Base-by-base conservation (phyloP, 768 basidiomycete species). In the Agrocybe praecox region DNA sequence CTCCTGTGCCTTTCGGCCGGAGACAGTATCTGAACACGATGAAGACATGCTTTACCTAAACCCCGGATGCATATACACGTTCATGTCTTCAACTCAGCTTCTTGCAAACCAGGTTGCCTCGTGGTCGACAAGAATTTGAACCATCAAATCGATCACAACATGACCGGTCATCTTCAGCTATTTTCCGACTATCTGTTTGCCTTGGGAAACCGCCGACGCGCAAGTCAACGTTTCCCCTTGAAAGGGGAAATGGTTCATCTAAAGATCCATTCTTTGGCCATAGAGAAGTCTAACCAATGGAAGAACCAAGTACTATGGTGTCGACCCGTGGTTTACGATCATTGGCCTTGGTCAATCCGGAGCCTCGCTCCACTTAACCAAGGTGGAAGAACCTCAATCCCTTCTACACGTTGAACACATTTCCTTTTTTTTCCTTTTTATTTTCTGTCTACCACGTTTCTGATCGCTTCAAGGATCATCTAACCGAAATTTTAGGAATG, bases 381-480 rank as follows among this genome's bases (percentile, higher is more conserved):
- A 81, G 74, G 77, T 77, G 56, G 59, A 76, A 76, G 76, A 77
- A 63, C 69, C 56, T 80, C 79, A 80, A 80, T 80, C 73, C 78
- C 79, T 82, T 78, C 84, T 88, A 87, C 84, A 83, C 74, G 69
- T 74, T 72, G 74, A 77, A 80, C 89, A 90, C 87, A 88, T 89
- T 87, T 76, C 78, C 80, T 75, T 80, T 79, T 76, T 78, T 82
- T 81, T 83, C 84, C 82, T 75, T 80, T 83, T 84, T 85, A 84
- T 74, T 81, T 86, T 83, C 80, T 80, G 78, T 76, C 67, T 75
- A 76, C 80, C 89, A 89, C 89, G 88, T 90, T 90, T 72, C 76
- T 84, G 86, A 89, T 89, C 87, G 79, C 66, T 74, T 74, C 67
- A 73, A 73, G 75, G 76, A 80, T 76, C 82, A 83, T 83, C 79